Evolutionary conservation across 2,329 filamentous ascomycete species (phyloP).

Genomic region (Ophiostoma perfectum): DNA sequence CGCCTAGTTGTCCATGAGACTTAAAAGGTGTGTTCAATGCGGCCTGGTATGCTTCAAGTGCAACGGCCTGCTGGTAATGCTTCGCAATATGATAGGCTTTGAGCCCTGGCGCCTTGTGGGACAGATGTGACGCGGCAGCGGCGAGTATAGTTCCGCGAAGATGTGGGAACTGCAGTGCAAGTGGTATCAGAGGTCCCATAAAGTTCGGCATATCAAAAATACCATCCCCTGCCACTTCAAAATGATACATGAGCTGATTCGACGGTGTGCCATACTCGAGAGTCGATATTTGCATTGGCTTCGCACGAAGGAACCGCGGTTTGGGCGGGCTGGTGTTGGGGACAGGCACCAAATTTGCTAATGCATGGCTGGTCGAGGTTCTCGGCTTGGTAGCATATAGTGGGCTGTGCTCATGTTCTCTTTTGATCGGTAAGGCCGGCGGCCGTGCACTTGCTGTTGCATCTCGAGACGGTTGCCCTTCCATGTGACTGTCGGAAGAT

Average conservation of each 20-base stretch:
- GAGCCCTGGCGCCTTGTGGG: constrained; percentile 23
- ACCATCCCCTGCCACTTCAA: constrained; percentile 15
- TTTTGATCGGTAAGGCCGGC: background rate
- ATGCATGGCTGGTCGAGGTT: background rate
- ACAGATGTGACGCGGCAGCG: constrained; percentile 26
- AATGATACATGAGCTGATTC: constrained; percentile 26
- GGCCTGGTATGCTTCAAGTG: constrained; percentile 25
- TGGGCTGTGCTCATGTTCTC: background rate
- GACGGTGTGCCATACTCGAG: constrained; percentile 25
- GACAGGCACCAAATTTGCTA: background rate
- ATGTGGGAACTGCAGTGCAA: constrained; percentile 23
- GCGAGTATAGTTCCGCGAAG: constrained; percentile 26
- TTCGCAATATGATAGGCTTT: constrained; percentile 25
- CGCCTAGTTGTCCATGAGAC: constrained; percentile 25
- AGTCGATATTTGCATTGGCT: constrained; percentile 17
- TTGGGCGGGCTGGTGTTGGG: background rate
- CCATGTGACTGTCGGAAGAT: background rate
- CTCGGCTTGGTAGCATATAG: background rate
- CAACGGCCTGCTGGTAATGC: constrained; percentile 28
- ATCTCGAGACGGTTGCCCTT: background rate
- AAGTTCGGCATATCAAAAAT: constrained; percentile 27
- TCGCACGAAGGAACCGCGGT: constrained; percentile 13
- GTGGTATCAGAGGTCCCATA: constrained; percentile 21
- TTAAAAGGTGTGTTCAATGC: constrained; percentile 25
- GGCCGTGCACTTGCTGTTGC: background rate